Percentiles rank a stretch among this genome's conserved stretches.
Conservation (phyloP, 108 stramenopile species). For the Cylindrotheca fusiformis region DNA sequence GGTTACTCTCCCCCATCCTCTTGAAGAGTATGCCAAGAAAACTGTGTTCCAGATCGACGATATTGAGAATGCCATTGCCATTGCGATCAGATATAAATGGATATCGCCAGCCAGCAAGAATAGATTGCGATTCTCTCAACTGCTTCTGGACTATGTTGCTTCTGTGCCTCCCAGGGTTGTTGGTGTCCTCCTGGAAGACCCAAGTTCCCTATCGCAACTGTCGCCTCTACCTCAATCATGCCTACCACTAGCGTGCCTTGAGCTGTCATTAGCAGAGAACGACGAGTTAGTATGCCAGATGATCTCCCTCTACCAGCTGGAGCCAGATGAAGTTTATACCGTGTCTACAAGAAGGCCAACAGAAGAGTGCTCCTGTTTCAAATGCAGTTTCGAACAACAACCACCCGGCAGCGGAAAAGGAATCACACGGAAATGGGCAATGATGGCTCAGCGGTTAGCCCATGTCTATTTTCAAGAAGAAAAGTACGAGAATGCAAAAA, state of each 20-base stretch:
- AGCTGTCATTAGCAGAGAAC: not conserved
- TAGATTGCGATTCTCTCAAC: conserved; percentile 20
- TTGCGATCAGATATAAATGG: not conserved
- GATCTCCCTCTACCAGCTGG: conserved; percentile 8
- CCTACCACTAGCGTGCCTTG: conserved; percentile 7
- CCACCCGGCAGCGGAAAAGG: not conserved
- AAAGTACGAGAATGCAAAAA: conserved; percentile 42
- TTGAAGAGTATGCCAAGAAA: conserved; percentile 19
- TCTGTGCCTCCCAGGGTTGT: conserved; percentile 15
- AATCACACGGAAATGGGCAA: conserved; percentile 16
- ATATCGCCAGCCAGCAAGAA: conserved; percentile 3
- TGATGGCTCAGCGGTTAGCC: conserved; percentile 30
- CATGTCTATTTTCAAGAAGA: conserved; percentile 65
- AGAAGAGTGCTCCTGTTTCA: conserved; percentile 32
- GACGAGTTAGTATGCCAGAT: not conserved
- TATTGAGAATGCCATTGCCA: conserved; percentile 2
- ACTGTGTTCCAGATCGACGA: conserved; percentile 13
- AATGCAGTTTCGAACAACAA: conserved; percentile 34
- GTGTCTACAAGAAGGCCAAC: conserved; percentile 14
- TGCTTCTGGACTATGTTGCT: conserved; percentile 23
- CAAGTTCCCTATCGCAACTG: not conserved
- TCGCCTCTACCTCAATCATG: not conserved
- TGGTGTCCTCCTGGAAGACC: conserved; percentile 21
- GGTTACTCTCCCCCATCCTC: conserved; percentile 25
- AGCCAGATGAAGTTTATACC: not conserved